Evolutionary conservation across 768 basidiomycete genomes (phyloP), one percentile per base, ranked within the genome.

Genomic region (Tylopilus sp.): DNA sequence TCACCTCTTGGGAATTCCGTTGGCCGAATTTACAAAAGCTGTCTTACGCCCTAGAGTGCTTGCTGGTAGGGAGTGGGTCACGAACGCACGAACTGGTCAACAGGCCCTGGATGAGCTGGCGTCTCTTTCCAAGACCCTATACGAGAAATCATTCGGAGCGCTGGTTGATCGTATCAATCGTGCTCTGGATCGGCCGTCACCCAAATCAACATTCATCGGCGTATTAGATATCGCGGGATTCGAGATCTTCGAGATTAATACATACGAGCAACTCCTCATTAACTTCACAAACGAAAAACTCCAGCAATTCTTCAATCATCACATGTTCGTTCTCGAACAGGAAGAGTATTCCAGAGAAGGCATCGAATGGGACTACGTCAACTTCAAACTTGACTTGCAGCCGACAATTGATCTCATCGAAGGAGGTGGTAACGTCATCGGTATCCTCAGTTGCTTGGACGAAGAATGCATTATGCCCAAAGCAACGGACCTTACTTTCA

Each of bases 401-500:
- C 97, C 97, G 1, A 98, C 97, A 4, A 98, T 99, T 66, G 95
- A 98, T 65, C 83, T 99, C 46, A 98, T 99, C 62, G 97, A 98
- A 70, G 82, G 88, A 17, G 82, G 78, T 45, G 77, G 80, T 13
- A 61, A 28, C 18, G 74, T 75, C 0, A 93, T 98, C 56, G 97
- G 97, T 47, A 87, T 98, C 53, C 78, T 99, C 40, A 91, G 92
- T 55, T 86, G 88, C 61, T 73, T 99, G 31, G 97, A 99, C 67
- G 97, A 98, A 66, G 95, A 98, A 57, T 98, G 95, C 66, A 98
- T 99, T 69, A 99, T 98, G 95, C 97, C 95, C n/a, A 93, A 92
- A 66, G 95, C 95, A 4, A 91, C 88, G 12, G 95, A 99, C 68
- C 71, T 82, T 39, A 98, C 95, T 0, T 98, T 99, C 73, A 92